Base-by-base conservation (phyloP, 1,139 yeast species). In the Geotrichum restrictum region DNA sequence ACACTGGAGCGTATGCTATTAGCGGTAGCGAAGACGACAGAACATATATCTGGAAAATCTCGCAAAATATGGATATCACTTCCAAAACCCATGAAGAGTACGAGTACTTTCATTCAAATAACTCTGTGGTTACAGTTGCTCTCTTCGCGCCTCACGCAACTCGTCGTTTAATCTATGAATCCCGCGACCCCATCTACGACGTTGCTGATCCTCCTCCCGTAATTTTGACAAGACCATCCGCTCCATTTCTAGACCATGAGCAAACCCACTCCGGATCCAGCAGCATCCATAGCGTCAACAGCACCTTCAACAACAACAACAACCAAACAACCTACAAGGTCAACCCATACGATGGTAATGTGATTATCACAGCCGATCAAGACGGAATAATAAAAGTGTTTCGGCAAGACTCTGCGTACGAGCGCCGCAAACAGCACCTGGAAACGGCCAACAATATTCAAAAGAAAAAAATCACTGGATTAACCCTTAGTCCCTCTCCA, bases 111-210 rank as follows among this genome's bases (percentile, higher is more conserved):
- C 42, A 85, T 68, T 88, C 95, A 0, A 89, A 86, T 68, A 81
- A 80, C 61, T 74, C 84, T 0, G 77, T 80, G 43, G 87, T 88
- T 22, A 88, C 93, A 46, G 82, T 80, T 19, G 93, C 95, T 0
- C 63, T 81, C 0, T 81, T 88, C 70, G 96, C 95, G 0, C 97
- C 97, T 0, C 71, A 79, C 14, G 72, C 74, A 2, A 83, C 96
- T 0, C 76, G 79, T 54, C 80, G 79, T 54, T 71, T 85, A 14
- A 68, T 89, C 48, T 83, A 85, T 48, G 72, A 83, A 42, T 84
- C 95, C 1, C 85, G 85, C 62, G 97, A 89, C 64, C 80, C 86
- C 2, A 80, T 89, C 3, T 88, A 78, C 65, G 95, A 87, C 57
- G 67, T 86, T 55, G 74, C 76, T 40, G 69, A 64, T 46, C 69